These are phyloP conservation scores for Colletotrichum incanum DNA, from an alignment of 2,329 filamentous ascomycete species.

Conservation along the genomic window DNA sequence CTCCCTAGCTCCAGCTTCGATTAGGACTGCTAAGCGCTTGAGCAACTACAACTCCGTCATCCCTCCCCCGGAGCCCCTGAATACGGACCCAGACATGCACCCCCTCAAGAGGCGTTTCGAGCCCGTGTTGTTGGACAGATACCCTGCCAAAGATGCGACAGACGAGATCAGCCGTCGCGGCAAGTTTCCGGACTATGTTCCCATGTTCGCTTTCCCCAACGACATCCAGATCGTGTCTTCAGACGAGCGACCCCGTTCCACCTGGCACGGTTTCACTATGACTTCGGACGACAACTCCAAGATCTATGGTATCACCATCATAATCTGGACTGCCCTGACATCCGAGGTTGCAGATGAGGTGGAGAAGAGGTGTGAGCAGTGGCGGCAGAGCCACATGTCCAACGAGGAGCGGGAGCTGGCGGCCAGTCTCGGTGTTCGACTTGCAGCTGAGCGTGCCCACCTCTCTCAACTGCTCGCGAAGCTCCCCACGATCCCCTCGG, in stretches of 20 bases:
- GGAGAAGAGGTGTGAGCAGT: slow-evolving; percentile 86
- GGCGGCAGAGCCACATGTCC: slow-evolving; percentile 90
- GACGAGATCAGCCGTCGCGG: slow-evolving; percentile 87
- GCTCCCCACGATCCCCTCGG: slow-evolving; percentile 85
- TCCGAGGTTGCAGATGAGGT: slow-evolving; percentile 86
- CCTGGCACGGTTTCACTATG: slow-evolving; percentile 99
- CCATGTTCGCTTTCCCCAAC: slow-evolving; percentile 99
- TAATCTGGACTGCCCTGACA: slow-evolving; percentile 92
- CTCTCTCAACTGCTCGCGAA: slow-evolving; percentile 89
- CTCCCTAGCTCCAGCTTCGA: slow-evolving; percentile 62
- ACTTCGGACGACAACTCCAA: slow-evolving; percentile 93
- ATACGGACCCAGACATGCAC: slow-evolving; percentile 93
- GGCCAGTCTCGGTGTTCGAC: slow-evolving; percentile 88
- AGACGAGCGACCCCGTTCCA: slow-evolving; percentile 93
- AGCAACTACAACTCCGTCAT: slow-evolving; percentile 99
- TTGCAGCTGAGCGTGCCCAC: slow-evolving; percentile 90
- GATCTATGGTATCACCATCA: slow-evolving; percentile 91
- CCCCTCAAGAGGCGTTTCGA: slow-evolving; percentile 95
- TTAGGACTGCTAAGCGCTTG: slow-evolving; percentile 87
- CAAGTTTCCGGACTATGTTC: slow-evolving; percentile 95
- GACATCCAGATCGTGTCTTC: slow-evolving; percentile 97
- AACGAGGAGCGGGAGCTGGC: slow-evolving; percentile 92
- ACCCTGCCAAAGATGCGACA: slow-evolving; percentile 85
- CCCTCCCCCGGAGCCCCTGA: slow-evolving; percentile 90
- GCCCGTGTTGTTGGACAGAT: slow-evolving; percentile 94